Conservation (phyloP, 495 filamentous ascomycete species). For the Margaritispora aquatica region DNA sequence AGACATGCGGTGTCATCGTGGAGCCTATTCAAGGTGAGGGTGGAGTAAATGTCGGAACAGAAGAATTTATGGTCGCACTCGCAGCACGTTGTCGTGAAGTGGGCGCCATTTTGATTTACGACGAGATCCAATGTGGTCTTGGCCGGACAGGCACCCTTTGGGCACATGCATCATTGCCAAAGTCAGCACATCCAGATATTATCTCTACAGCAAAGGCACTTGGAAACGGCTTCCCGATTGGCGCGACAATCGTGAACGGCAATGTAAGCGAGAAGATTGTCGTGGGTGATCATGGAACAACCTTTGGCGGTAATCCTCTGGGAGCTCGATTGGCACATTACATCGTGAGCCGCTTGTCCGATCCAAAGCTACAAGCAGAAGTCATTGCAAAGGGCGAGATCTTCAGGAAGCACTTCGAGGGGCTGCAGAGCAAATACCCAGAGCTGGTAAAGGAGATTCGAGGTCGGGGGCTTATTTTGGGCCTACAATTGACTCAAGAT, state of each 20-base stretch:
- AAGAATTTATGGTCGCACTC: conserved; percentile 73
- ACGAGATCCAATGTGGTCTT: conserved; percentile 95
- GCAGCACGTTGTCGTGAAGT: conserved; percentile 78
- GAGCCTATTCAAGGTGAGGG: conserved; percentile 98
- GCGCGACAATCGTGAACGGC: conserved; percentile 78
- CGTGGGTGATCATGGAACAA: conserved; percentile 92
- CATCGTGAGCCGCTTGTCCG: conserved; percentile 67
- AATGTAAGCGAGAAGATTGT: conserved; percentile 76
- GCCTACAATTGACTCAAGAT: conserved; percentile 69
- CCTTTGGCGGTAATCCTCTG: conserved; percentile 93
- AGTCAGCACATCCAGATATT: conserved; percentile 86
- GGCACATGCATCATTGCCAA: conserved; percentile 71
- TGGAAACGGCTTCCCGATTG: conserved; percentile 93
- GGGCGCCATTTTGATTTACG: conserved; percentile 83
- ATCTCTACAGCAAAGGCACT: conserved; percentile 92
- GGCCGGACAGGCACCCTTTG: conserved; percentile 81
- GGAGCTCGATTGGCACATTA: conserved; percentile 78
- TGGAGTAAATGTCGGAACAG: conserved; percentile 76
- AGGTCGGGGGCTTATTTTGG: conserved; percentile 78
- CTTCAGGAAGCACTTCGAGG: conserved; percentile 58
- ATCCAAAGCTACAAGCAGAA: conserved; percentile 52
- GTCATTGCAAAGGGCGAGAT: conserved; percentile 60
- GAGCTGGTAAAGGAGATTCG: conserved; percentile 68
- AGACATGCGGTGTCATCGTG: conserved; percentile 91
- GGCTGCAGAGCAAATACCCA: conserved; percentile 61